Evolutionary conservation across 768 basidiomycete species (phyloP).

Genomic region (Amanita pseudoporphyria): DNA sequence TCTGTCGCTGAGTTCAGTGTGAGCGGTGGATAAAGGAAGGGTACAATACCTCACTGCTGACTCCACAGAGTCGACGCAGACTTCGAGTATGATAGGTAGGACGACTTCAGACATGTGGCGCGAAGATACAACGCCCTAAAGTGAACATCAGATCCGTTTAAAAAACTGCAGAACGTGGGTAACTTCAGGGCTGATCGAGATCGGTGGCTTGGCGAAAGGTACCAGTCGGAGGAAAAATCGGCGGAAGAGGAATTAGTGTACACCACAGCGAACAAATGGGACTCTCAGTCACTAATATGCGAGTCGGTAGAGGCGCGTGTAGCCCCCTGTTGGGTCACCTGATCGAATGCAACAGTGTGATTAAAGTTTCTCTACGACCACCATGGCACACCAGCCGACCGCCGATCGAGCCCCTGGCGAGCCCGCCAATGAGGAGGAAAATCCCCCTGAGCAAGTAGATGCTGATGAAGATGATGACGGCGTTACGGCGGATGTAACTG

Average conservation of each 20-base stretch:
- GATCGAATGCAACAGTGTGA: background rate
- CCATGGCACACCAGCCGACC: background rate
- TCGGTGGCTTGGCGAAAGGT: too few species aligned
- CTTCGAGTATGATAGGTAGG: slow-evolving; percentile 35
- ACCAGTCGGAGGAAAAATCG: too few species aligned
- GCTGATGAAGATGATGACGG: slow-evolving; percentile 13
- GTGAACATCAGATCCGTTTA: background rate
- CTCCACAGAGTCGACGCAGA: slow-evolving; percentile 71
- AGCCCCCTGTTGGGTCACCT: slow-evolving; percentile 1
- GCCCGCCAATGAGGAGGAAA: background rate
- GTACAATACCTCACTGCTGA: slow-evolving; percentile 54
- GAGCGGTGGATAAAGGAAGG: background rate
- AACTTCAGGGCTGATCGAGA: slow-evolving; percentile 5
- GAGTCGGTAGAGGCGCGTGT: background rate
- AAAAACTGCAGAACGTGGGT: background rate
- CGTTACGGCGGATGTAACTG: slow-evolving; percentile 9
- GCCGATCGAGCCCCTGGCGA: background rate
- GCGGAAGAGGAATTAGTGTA: too few species aligned
- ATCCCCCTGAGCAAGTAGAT: background rate
- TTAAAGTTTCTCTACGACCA: background rate
- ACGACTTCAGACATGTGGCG: slow-evolving; percentile 1
- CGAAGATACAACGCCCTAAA: too few species aligned
- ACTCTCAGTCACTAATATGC: too few species aligned
- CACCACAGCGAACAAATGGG: too few species aligned
- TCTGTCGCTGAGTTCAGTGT: slow-evolving; percentile 9